A percentile compares a stretch with the other conserved stretches of the same genome.
phyloP scores from a whole-genome alignment of 148 eudicot genomes.

The Rhododendron simsii region DNA sequence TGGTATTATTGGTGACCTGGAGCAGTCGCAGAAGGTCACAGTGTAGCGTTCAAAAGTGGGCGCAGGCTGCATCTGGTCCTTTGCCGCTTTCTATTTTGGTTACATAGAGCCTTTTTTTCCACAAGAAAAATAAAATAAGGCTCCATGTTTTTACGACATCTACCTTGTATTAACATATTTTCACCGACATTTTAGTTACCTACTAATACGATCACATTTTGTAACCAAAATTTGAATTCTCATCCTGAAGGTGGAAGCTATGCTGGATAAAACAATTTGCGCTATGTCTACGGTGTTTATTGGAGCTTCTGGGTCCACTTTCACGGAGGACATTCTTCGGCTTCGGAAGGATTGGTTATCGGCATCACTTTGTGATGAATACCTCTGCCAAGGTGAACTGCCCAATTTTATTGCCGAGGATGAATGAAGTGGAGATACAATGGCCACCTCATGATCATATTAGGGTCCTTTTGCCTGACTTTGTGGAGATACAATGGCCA shows the following conservation, averaged over 20 bases:
- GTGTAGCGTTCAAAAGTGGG: background rate
- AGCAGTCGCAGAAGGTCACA: background rate
- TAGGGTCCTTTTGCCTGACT: background rate
- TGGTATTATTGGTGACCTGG: background rate
- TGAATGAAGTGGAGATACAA: slow-evolving; percentile 45
- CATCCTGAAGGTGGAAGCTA: slow-evolving; percentile 83
- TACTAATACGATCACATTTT: background rate
- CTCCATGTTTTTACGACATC: background rate
- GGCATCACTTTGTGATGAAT: slow-evolving; percentile 80
- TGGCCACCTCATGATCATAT: background rate
- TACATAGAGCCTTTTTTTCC: background rate
- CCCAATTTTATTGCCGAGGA: slow-evolving; percentile 91
- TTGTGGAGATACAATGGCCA: background rate
- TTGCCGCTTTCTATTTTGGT: background rate
- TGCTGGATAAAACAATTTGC: slow-evolving; percentile 94
- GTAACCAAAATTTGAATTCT: slow-evolving; percentile 3
- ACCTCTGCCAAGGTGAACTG: slow-evolving; percentile 74
- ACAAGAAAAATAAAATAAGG: background rate
- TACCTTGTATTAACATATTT: background rate
- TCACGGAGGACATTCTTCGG: slow-evolving; percentile 92
- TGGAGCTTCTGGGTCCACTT: slow-evolving; percentile 94
- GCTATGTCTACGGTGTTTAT: slow-evolving; percentile 85
- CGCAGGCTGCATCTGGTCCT: background rate
- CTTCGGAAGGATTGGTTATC: slow-evolving; percentile 89
- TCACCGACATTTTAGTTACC: background rate